Conservation (phyloP, 176 grass and related monocot species). For the Miscanthus lutarioriparius region DNA sequence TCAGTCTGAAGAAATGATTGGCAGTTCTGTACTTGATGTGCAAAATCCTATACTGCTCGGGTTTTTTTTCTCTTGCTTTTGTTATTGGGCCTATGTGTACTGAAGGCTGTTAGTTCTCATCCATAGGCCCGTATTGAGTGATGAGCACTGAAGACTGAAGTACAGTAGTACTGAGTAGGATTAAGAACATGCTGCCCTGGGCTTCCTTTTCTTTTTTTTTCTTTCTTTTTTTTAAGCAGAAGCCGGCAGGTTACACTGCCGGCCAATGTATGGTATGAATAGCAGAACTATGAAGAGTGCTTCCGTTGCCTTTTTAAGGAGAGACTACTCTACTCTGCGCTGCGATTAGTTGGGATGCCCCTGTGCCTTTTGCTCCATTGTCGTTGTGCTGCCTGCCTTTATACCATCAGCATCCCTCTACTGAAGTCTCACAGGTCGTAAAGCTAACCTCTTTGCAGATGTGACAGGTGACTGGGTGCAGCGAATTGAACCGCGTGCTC, state of each 20-base stretch:
- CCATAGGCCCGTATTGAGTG: not conserved
- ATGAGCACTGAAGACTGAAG: not conserved
- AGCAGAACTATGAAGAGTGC: not conserved
- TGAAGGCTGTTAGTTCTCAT: not conserved
- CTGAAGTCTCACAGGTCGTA: slow-evolving; percentile 39
- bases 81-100: not conserved
- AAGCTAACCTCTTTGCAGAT: slow-evolving; percentile 26
- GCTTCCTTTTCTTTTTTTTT: not conserved
- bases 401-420: slow-evolving; percentile 23
- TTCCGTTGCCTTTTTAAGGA: not conserved
- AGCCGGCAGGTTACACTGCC: too few species aligned
- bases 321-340: not conserved
- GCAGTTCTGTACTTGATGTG: slow-evolving; percentile 1
- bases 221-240: not conserved
- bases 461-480: slow-evolving; percentile 39
- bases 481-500: slow-evolving; percentile 12
- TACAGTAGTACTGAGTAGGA: not conserved
- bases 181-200: not conserved
- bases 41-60: not conserved
- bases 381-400: slow-evolving; percentile 26
- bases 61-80: not conserved
- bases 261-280: not conserved
- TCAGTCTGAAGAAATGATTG: slow-evolving; percentile 20
- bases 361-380: slow-evolving; percentile 19
- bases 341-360: slow-evolving; percentile 40